A percentile compares a stretch with the other conserved stretches of the same genome.
phyloP scores from a whole-genome alignment of 2,329 filamentous ascomycete species.

The Fusarium mexicanum region DNA sequence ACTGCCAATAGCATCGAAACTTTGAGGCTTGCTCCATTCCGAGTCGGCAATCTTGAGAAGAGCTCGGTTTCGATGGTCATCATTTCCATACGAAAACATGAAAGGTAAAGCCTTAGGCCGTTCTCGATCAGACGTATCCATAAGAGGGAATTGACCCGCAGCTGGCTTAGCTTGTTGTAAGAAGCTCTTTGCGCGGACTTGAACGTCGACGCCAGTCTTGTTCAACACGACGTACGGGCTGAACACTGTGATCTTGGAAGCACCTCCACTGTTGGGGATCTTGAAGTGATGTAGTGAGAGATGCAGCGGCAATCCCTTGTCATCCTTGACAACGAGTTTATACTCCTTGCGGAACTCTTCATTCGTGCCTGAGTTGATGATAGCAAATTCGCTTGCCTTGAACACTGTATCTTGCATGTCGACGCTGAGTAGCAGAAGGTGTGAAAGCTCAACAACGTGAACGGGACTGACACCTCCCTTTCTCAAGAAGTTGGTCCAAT shows the following conservation, averaged over 20 bases:
- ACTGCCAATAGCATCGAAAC: conserved; percentile 96
- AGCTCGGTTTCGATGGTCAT: conserved; percentile 91
- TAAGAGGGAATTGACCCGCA: conserved; percentile 78
- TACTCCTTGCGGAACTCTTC: conserved; percentile 90
- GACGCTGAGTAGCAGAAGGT: conserved; percentile 89
- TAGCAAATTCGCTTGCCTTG: conserved; percentile 94
- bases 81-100: conserved; percentile 93
- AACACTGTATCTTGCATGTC: conserved; percentile 97
- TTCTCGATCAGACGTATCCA: conserved; percentile 59
- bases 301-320: conserved; percentile 79
- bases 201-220: conserved; percentile 90
- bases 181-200: conserved; percentile 88
- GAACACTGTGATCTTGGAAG: conserved; percentile 95
- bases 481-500: conserved; percentile 97
- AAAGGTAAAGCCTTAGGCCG: conserved; percentile 83
- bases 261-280: conserved; percentile 90
- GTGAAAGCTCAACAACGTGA: conserved; percentile 95
- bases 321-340: conserved; percentile 82
- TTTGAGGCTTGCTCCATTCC: conserved; percentile 96
- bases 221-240: conserved; percentile 96
- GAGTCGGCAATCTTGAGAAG: conserved; percentile 89
- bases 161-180: conserved; percentile 83
- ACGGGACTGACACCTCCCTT: conserved; percentile 98
- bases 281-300: conserved; percentile 91
- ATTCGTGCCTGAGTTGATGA: conserved; percentile 89